Conservation (phyloP, 2,329 filamentous ascomycete genomes). For the Botrytis medusae region DNA sequence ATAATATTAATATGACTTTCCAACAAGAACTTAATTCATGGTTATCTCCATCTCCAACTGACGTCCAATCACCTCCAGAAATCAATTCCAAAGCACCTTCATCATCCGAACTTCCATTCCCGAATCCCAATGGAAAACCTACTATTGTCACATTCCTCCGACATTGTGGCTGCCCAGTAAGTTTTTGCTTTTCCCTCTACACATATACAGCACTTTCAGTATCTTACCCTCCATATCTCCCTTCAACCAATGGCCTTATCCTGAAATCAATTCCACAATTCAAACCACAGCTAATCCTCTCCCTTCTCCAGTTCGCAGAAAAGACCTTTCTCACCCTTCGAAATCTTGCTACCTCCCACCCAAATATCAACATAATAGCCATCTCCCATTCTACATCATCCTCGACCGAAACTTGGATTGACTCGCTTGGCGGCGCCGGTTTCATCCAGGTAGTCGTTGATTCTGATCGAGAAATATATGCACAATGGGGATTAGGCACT, state of each 20-base stretch:
- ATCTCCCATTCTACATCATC: conserved; percentile 61
- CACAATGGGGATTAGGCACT: conserved; percentile 62
- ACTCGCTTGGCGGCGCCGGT: conserved; percentile 34
- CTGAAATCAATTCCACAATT: background rate
- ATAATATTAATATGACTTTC: conserved; percentile 34
- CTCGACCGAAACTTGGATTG: conserved; percentile 48
- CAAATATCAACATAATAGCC: conserved; percentile 56
- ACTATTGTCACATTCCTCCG: conserved; percentile 66
- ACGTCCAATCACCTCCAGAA: conserved; percentile 49
- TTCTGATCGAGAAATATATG: conserved; percentile 58
- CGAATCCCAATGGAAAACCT: conserved; percentile 51
- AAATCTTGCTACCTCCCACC: conserved; percentile 50
- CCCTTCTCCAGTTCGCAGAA: conserved; percentile 50
- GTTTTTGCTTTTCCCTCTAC: conserved; percentile 29
- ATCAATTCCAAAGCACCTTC: conserved; percentile 57
- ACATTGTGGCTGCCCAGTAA: conserved; percentile 75
- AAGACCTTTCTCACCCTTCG: conserved; percentile 61
- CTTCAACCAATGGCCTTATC: background rate
- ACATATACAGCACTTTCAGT: background rate
- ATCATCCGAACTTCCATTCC: conserved; percentile 52
- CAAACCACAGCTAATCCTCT: conserved; percentile 8
- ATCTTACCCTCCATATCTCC: too few species aligned
- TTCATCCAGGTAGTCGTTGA: conserved; percentile 61
- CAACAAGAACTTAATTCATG: conserved; percentile 39
- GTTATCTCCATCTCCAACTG: conserved; percentile 30